phyloP scores from a whole-genome alignment of 305 asterid genomes.

The Fraxinus sp. region DNA sequence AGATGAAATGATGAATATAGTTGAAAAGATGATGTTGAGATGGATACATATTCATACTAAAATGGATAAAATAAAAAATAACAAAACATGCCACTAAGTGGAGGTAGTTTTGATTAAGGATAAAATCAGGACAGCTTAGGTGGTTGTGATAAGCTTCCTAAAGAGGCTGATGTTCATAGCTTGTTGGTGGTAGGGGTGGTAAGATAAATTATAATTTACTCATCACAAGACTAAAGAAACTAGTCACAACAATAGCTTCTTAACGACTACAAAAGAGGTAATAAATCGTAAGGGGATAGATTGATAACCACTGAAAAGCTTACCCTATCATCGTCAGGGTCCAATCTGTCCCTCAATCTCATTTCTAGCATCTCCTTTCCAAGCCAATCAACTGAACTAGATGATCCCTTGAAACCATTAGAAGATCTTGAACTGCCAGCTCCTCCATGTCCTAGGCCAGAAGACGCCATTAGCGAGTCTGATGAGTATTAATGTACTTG shows the following conservation, averaged over 20 bases:
- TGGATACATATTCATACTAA: neutral
- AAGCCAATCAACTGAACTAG: slow-evolving; percentile 95
- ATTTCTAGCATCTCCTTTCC: slow-evolving; percentile 94
- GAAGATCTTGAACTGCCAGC: slow-evolving; percentile 93
- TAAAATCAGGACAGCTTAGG: neutral
- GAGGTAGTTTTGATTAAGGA: neutral
- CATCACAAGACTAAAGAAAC: slow-evolving; percentile 16
- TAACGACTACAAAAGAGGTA: slow-evolving; percentile 14
- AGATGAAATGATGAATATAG: neutral
- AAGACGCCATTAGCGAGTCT: slow-evolving; percentile 67
- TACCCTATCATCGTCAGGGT: slow-evolving; percentile 80
- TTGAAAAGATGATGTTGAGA: neutral
- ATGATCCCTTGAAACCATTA: slow-evolving; percentile 85
- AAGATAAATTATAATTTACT: slow-evolving; percentile 13
- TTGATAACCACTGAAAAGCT: slow-evolving; percentile 28
- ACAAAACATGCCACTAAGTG: neutral
- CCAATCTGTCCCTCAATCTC: slow-evolving; percentile 81
- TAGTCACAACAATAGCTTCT: neutral
- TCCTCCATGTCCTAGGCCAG: slow-evolving; percentile 85
- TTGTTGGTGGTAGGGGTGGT: neutral
- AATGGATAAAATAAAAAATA: neutral
- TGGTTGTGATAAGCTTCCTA: neutral
- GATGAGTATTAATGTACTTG: slow-evolving; percentile 35
- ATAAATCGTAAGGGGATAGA: slow-evolving; percentile 10
- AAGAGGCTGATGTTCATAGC: neutral